These are phyloP conservation scores for Pseudopyricularia cyperi DNA, from an alignment of 2,329 filamentous ascomycete species.

Conservation along the genomic window DNA sequence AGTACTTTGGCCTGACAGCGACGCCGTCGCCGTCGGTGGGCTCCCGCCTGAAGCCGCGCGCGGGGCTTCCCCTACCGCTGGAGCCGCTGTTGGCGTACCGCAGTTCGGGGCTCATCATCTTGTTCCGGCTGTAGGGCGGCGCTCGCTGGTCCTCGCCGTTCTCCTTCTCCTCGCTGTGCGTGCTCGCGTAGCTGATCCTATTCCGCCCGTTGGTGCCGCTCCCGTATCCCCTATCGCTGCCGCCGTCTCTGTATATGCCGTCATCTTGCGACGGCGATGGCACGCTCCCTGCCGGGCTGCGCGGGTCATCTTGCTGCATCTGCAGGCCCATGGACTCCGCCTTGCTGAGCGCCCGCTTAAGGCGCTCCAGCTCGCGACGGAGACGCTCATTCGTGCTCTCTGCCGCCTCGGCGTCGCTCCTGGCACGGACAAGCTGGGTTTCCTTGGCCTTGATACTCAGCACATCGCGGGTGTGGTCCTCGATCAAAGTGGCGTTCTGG, in stretches of 20 bases:
- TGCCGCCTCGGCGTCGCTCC: slow-evolving; percentile 78
- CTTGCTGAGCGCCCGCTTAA: slow-evolving; percentile 73
- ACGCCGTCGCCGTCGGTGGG: slow-evolving; percentile 14
- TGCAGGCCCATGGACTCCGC: slow-evolving; percentile 28
- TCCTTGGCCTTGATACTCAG: slow-evolving; percentile 97
- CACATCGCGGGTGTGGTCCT: slow-evolving; percentile 91
- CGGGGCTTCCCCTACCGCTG: slow-evolving; percentile 47
- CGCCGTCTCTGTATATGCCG: slow-evolving; percentile 44
- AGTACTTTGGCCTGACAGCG: slow-evolving; percentile 10
- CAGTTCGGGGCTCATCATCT: slow-evolving; percentile 42
- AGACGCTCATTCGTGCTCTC: slow-evolving; percentile 78
- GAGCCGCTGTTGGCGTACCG: slow-evolving; percentile 36
- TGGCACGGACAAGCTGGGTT: slow-evolving; percentile 84
- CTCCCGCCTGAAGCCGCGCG: slow-evolving; percentile 35
- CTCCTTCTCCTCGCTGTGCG: slow-evolving; percentile 65
- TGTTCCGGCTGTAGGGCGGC: slow-evolving; percentile 25
- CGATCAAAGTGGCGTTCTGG: slow-evolving; percentile 90
- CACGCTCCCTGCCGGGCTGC: slow-evolving; percentile 17
- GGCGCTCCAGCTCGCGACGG: slow-evolving; percentile 75
- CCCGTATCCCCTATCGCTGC: slow-evolving; percentile 13
- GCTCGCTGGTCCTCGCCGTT: slow-evolving; percentile 31
- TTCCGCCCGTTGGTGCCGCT: slow-evolving; percentile 23
- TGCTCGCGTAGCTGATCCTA: slow-evolving; percentile 50
- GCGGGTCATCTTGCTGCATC: slow-evolving; percentile 13
- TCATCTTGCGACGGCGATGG: slow-evolving; percentile 46